phyloP scores from a whole-genome alignment of 371 early-diverging fungal genomes.

The Gilbertella persicaria region DNA sequence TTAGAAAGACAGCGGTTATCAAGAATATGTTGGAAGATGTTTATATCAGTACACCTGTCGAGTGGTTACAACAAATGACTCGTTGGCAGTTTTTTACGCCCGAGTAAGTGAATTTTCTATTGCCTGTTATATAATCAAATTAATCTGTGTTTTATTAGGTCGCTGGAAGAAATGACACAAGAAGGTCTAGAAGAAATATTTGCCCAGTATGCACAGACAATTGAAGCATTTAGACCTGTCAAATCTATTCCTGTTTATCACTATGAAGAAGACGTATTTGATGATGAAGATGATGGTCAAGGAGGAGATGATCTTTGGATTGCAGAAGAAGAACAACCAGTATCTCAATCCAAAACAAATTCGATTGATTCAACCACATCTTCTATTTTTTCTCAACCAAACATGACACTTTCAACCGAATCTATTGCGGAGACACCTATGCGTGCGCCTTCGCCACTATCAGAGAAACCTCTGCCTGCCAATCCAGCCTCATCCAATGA shows the following conservation, averaged over 20 bases:
- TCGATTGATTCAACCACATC: conserved; percentile 6
- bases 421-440: conserved; percentile 13
- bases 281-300: conserved; percentile 21
- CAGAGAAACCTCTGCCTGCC: conserved; percentile 28
- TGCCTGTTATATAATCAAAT: background rate
- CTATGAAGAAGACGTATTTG: conserved; percentile 22
- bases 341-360: background rate
- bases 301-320: conserved; percentile 22
- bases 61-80: conserved; percentile 57
- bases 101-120: conserved; percentile 33
- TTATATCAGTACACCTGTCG: conserved; percentile 46
- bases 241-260: conserved; percentile 15
- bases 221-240: conserved; percentile 47
- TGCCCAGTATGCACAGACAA: conserved; percentile 45
- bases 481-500: conserved; percentile 12
- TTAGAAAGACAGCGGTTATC: conserved; percentile 50
- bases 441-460: conserved; percentile 15
- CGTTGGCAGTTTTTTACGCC: conserved; percentile 55
- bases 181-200: conserved; percentile 49
- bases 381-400: conserved; percentile 26
- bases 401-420: conserved; percentile 20
- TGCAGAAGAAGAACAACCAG: conserved; percentile 13
- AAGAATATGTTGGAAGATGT: conserved; percentile 49
- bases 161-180: conserved; percentile 50
- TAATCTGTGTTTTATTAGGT: conserved; percentile 21